These are phyloP conservation scores for Colletotrichum graminicola DNA, from an alignment of 2,329 filamentous ascomycete genomes.

Conservation along the genomic window DNA sequence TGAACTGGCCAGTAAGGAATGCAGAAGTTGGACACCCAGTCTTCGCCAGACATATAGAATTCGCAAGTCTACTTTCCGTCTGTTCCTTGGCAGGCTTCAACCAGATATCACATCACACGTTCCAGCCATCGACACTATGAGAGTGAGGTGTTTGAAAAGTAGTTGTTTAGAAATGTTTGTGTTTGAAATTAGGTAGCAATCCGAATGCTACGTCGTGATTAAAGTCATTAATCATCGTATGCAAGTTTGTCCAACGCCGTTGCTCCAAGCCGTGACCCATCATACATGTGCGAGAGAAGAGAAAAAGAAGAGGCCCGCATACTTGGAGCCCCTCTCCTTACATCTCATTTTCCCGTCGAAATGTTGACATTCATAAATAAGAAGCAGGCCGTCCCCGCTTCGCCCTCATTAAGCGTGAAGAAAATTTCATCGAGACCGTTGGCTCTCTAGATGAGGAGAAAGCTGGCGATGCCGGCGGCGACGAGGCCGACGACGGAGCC, in stretches of 20 bases:
- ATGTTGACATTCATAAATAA: background rate
- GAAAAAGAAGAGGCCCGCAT: too few relatives aligned
- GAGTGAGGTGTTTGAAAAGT: background rate
- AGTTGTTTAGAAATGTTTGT: background rate
- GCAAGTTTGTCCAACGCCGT: conserved; percentile 27
- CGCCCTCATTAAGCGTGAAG: background rate
- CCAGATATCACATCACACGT: background rate
- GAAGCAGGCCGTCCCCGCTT: background rate
- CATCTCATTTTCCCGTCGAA: background rate
- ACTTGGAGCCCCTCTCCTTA: background rate
- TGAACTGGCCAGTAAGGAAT: background rate
- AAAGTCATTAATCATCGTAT: conserved; percentile 22
- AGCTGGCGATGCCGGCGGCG: conserved; percentile 53
- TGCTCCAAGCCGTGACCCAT: conserved; percentile 22
- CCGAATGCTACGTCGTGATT: conserved; percentile 22
- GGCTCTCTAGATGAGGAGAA: conserved; percentile 50
- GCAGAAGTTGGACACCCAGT: background rate
- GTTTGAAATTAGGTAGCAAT: conserved; percentile 26
- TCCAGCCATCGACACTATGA: background rate
- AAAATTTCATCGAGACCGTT: background rate
- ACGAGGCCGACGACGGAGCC: conserved; percentile 52
- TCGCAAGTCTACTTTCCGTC: too few relatives aligned
- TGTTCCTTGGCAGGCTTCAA: background rate
- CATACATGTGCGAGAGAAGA: conserved; percentile 6
- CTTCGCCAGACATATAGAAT: background rate